A percentile compares a stretch with the other conserved stretches of the same genome.
Conservation (phyloP, 768 basidiomycete genomes). For the Xerocomus spinulosus region DNA sequence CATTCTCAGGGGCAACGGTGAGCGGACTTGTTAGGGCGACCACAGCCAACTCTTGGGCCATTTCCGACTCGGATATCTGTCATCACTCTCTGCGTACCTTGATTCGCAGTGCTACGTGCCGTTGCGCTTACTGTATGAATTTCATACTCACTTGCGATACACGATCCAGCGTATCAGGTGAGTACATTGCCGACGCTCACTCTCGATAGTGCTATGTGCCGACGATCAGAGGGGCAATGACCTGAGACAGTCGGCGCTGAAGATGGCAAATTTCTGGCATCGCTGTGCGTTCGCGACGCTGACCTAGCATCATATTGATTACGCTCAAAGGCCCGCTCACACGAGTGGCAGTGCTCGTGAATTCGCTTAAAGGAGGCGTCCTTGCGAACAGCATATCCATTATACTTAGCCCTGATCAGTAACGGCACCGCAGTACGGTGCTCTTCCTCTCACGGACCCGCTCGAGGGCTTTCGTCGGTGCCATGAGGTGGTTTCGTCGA, state of each 20-base stretch:
- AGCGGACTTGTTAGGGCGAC: no score
- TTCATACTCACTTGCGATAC: no score
- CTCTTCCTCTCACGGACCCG: constrained; percentile 13
- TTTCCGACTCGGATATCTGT: constrained; percentile 1
- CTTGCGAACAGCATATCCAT: constrained; percentile 10
- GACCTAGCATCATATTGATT: constrained; percentile 9
- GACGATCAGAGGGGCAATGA: no score
- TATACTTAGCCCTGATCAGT: constrained; percentile 9
- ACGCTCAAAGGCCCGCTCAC: not conserved
- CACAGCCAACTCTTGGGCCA: not conserved
- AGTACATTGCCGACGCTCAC: not conserved
- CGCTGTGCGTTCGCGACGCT: not conserved
- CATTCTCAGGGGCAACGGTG: no score
- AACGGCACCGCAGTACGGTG: constrained; percentile 15
- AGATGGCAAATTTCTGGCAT: not conserved
- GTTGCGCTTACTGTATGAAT: constrained; percentile 7
- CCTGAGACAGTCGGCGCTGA: not conserved
- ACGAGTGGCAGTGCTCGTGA: constrained; percentile 21
- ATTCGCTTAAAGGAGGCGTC: constrained; percentile 9
- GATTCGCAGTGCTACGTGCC: constrained; percentile 4
- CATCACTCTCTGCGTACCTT: not conserved
- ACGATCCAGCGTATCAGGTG: not conserved
- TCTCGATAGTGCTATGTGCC: no score
- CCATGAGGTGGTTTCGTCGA: constrained; percentile 45
- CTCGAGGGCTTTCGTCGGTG: constrained; percentile 13